phyloP scores from a whole-genome alignment of 495 filamentous ascomycete genomes.

The Echria macrotheca region DNA sequence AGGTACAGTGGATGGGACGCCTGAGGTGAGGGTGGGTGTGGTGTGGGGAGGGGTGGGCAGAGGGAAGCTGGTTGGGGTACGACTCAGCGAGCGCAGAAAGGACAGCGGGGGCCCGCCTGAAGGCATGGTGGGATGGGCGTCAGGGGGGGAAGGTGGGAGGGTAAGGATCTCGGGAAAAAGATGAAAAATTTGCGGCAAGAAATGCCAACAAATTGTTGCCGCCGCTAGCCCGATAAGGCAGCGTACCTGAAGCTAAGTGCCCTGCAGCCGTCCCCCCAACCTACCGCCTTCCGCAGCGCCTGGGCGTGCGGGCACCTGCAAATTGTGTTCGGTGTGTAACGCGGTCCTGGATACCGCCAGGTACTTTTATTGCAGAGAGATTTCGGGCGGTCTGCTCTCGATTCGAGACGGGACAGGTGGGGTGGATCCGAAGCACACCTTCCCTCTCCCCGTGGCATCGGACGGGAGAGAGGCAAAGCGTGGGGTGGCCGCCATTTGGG shows the following conservation, averaged over 20 bases:
- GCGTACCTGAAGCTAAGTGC: constrained; percentile 10
- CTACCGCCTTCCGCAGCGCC: constrained; percentile 8
- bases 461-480: constrained; percentile 9
- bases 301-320: constrained; percentile 4
- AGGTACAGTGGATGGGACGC: constrained; percentile 11
- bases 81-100: constrained; percentile 26
- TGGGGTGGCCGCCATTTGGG: constrained; percentile 3
- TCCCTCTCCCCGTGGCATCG: not conserved
- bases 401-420: constrained; percentile 6
- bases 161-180: constrained; percentile 18
- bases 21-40: constrained; percentile 11
- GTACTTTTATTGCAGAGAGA: constrained; percentile 14
- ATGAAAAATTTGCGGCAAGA: constrained; percentile 13
- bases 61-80: constrained; percentile 7
- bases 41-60: constrained; percentile 8
- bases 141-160: constrained; percentile 8
- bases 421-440: constrained; percentile 9
- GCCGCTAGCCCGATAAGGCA: constrained; percentile 15
- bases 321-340: constrained; percentile 17
- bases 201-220: constrained; percentile 10
- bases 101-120: constrained; percentile 15
- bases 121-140: constrained; percentile 15
- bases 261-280: constrained; percentile 20
- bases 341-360: constrained; percentile 9
- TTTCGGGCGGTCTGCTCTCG: no score